Percentiles rank a stretch among this genome's conserved stretches.
These are phyloP conservation scores for Tylopilus sp. DNA, from an alignment of 768 basidiomycete species.

Conservation along the genomic window DNA sequence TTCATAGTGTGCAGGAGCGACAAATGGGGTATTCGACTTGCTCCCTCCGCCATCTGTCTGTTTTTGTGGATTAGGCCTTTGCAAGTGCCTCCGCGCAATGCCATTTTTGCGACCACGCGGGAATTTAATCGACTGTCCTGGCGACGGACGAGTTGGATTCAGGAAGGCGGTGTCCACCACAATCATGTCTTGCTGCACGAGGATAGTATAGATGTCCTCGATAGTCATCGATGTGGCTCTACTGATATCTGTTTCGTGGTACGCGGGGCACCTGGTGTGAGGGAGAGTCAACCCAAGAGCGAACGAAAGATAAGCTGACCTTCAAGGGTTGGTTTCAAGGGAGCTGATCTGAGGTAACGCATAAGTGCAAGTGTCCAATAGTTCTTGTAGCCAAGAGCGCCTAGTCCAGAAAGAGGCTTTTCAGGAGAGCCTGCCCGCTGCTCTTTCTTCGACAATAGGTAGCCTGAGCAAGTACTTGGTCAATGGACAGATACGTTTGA, in stretches of 20 bases:
- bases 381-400: constrained; percentile 89
- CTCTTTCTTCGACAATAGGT: constrained; percentile 94
- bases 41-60: constrained; percentile 33
- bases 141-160: constrained; percentile 57
- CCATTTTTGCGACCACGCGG: constrained; percentile 66
- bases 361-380: constrained; percentile 93
- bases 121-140: constrained; percentile 76
- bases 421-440: constrained; percentile 88
- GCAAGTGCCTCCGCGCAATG: constrained; percentile 59
- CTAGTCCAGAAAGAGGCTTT: constrained; percentile 90
- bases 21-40: constrained; percentile 49
- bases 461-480: constrained; percentile 54
- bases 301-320: constrained; percentile 45
- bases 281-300: constrained; percentile 11
- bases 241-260: constrained; percentile 64
- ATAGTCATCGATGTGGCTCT: constrained; percentile 84
- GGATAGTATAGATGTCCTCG: constrained; percentile 79
- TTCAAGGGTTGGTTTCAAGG: constrained; percentile 66
- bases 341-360: constrained; percentile 64
- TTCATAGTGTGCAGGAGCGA: constrained; percentile 66
- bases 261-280: constrained; percentile 19
- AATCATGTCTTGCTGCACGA: constrained; percentile 76
- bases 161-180: constrained; percentile 45
- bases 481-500: constrained; percentile 1
- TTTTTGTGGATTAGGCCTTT: constrained; percentile 50